Conservation (phyloP, 768 basidiomycete genomes). For the Auriscalpium orientale region DNA sequence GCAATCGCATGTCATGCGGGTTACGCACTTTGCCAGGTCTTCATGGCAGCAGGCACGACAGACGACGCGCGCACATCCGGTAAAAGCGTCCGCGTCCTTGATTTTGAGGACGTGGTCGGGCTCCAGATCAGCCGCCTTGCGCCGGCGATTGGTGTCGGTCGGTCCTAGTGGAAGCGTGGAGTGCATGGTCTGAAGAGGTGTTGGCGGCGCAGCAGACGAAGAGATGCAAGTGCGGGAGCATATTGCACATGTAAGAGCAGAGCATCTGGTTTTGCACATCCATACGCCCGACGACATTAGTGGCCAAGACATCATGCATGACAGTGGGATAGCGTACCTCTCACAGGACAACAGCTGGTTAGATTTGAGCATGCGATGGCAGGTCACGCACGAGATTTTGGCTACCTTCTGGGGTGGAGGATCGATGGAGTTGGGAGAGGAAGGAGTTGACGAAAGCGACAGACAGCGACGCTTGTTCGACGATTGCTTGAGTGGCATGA, state of each 20-base stretch:
- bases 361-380: neutral
- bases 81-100: neutral
- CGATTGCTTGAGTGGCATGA: too few species aligned
- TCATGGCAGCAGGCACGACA: slow-evolving; percentile 42
- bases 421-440: too few species aligned
- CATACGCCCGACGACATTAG: neutral
- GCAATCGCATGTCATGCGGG: neutral
- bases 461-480: too few species aligned
- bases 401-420: neutral
- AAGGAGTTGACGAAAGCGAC: too few species aligned
- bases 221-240: slow-evolving; percentile 40
- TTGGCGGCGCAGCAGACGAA: slow-evolving; percentile 25
- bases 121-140: slow-evolving; percentile 7
- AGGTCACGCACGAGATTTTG: neutral
- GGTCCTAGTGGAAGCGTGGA: slow-evolving; percentile 21
- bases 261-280: slow-evolving; percentile 25
- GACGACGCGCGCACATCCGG: slow-evolving; percentile 34
- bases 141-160: slow-evolving; percentile 6
- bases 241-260: slow-evolving; percentile 32
- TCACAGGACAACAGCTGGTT: neutral
- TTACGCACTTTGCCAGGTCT: slow-evolving; percentile 31
- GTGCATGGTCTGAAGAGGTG: neutral
- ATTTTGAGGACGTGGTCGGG: neutral
- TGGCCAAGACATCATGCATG: neutral
- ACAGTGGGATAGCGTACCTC: neutral